Base-by-base conservation (phyloP, 805 yeast species). In the Danielia oregonensis region DNA sequence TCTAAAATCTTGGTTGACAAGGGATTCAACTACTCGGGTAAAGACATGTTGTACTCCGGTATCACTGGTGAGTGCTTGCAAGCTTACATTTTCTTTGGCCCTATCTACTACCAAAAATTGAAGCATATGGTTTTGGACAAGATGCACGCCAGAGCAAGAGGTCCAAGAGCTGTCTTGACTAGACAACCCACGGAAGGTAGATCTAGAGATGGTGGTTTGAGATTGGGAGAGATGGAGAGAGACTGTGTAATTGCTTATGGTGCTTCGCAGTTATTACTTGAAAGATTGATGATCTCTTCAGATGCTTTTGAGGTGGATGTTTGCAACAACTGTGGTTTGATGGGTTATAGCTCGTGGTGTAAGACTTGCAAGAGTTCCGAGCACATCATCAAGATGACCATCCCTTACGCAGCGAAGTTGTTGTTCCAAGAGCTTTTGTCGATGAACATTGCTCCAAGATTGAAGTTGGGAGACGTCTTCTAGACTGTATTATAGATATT, bases 181-280 rank as follows among this genome's bases (percentile, higher is more conserved):
- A 80, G 98, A 63, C 98, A 93, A 65, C 98, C 97, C 12, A 91
- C 97, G 0, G 98, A 93, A 63, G 98, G 98, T 74, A 78, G 98
- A 63, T 87, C 97, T 2, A 78, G 98, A 63, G 98, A 93, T 63
- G 98, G 98, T 77, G 98, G 98, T 58, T 75, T 93, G 59, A 82
- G 98, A 71, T 75, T 93, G 61, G 98, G 98, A 54, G 98, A 93
- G 68, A 93, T 93, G 98, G 98, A 93, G 63, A 84, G 98, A 65
- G 98, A 93, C 70, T 93, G 98, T 82, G 96, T 93, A 46, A 94
- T 93, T 65, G 98, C 98, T 1, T 93, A 93, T 54, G 98, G 98
- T 54, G 98, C 98, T 1, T 89, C 97, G 4, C 97, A 91, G 63
- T 68, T 93, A 48, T 71, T 93, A 46, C 68, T 93, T 42, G 98